These are phyloP conservation scores for Phaeophleospora eucalypticola DNA, from an alignment of 2,329 filamentous ascomycete species.

Conservation along the genomic window DNA sequence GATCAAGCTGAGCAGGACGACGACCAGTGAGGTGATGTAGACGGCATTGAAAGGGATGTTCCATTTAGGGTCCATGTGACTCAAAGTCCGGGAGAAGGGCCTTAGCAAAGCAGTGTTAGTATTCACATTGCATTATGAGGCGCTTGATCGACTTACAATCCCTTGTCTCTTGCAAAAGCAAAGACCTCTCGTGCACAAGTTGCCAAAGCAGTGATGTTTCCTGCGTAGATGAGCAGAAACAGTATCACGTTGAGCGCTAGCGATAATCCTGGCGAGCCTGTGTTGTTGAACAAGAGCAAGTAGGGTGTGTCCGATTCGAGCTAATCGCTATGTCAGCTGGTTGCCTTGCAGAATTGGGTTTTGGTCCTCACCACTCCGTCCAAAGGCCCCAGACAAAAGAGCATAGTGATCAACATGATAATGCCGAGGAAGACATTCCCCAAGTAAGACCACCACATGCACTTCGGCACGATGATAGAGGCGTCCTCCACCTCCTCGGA, in stretches of 20 bases:
- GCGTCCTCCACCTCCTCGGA: constrained; percentile 34
- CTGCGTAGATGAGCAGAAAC: constrained; percentile 25
- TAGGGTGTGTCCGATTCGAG: constrained; percentile 21
- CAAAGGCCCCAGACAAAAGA: constrained; percentile 30
- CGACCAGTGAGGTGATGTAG: constrained; percentile 29
- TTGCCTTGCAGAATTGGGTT: constrained; percentile 2
- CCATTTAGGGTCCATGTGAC: constrained; percentile 22
- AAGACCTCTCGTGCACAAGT: constrained; percentile 42
- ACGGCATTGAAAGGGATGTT: constrained; percentile 34
- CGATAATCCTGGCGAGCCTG: constrained; percentile 20
- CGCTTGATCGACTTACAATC: constrained; percentile 21
- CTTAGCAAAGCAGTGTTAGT: not conserved
- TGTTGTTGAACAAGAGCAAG: constrained; percentile 28
- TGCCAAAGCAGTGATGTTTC: constrained; percentile 35
- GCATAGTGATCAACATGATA: constrained; percentile 25
- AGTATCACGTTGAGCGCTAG: constrained; percentile 26
- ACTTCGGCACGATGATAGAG: constrained; percentile 27
- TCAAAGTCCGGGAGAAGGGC: constrained; percentile 31
- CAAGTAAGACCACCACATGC: constrained; percentile 28
- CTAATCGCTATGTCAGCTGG: constrained; percentile 3
- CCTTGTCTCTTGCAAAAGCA: constrained; percentile 41
- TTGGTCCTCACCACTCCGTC: constrained; percentile 21
- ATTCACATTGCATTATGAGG: constrained; percentile 3
- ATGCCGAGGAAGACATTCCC: constrained; percentile 23
- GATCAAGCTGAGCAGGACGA: constrained; percentile 33